Conservation (phyloP, 768 basidiomycete genomes). For the Phylloporus rhodoxanthus region DNA sequence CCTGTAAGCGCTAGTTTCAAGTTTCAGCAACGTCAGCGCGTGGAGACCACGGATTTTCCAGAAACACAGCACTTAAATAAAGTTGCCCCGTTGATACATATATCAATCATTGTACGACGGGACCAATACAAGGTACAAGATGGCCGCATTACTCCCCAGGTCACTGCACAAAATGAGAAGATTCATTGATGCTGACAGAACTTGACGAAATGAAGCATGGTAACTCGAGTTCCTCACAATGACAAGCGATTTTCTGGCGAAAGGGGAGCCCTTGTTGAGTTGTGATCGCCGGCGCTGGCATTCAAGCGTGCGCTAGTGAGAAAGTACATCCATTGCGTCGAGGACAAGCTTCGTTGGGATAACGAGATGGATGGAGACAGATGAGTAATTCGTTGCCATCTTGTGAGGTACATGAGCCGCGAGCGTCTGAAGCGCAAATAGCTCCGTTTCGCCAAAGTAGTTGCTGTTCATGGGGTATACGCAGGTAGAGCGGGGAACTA, state of each 20-base stretch:
- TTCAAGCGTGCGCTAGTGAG: neutral
- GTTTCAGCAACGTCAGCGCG: neutral
- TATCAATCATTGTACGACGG: neutral
- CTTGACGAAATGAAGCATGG: constrained; percentile 10
- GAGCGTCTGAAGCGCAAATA: constrained; percentile 18
- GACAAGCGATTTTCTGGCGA: neutral
- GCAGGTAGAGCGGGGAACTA: constrained; percentile 23
- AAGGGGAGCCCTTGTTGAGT: neutral
- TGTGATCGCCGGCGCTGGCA: neutral
- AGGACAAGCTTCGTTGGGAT: neutral
- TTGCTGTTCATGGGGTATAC: constrained; percentile 7
- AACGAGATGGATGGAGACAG: constrained; percentile 5
- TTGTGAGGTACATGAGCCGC: constrained; percentile 23
- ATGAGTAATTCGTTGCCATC: constrained; percentile 26
- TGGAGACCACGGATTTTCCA: neutral
- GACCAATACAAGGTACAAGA: no score
- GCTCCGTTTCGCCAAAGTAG: constrained; percentile 22
- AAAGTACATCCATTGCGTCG: no score
- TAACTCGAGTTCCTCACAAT: neutral
- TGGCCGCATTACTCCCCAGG: neutral
- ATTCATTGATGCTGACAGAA: neutral
- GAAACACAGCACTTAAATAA: neutral
- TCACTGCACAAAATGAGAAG: neutral
- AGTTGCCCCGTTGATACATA: neutral
- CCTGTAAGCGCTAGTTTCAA: neutral